phyloP scores from a whole-genome alignment of 2,329 filamentous ascomycete genomes.

The Raffaelea deltoideospora region DNA sequence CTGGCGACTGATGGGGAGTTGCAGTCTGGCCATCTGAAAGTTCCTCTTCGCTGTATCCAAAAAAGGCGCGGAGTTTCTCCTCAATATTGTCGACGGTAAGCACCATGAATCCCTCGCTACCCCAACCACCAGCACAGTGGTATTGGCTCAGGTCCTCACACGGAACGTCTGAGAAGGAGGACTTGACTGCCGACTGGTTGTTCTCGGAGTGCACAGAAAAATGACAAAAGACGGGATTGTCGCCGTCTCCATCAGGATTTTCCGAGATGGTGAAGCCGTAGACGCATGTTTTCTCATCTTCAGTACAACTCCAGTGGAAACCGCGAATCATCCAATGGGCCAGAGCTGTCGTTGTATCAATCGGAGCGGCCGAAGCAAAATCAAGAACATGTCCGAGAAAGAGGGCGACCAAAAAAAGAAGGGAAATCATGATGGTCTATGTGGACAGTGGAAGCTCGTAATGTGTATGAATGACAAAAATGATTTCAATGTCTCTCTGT shows the following conservation, averaged over 20 bases:
- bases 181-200: neutral
- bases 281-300: constrained; percentile 5
- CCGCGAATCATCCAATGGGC: constrained; percentile 5
- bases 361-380: no score
- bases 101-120: constrained; percentile 9
- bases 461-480: neutral
- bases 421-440: constrained; percentile 7
- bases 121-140: constrained; percentile 10
- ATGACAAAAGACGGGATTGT: constrained; percentile 3
- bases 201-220: constrained; percentile 1
- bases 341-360: neutral
- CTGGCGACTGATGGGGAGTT: constrained; percentile 1
- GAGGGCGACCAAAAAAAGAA: constrained; percentile 1
- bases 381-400: constrained; percentile 1
- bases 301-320: constrained; percentile 8
- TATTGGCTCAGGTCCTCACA: constrained; percentile 7
- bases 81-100: constrained; percentile 10
- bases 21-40: constrained; percentile 2
- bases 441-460: neutral
- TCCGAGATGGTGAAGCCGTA: constrained; percentile 9
- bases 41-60: constrained; percentile 10
- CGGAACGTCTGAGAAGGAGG: constrained; percentile 5
- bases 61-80: constrained; percentile 8
- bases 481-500: neutral
- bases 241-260: neutral